A percentile compares a stretch with the other conserved stretches of the same genome.
phyloP scores from a whole-genome alignment of 176 grass and related monocot genomes.

The Chloris gayana region DNA sequence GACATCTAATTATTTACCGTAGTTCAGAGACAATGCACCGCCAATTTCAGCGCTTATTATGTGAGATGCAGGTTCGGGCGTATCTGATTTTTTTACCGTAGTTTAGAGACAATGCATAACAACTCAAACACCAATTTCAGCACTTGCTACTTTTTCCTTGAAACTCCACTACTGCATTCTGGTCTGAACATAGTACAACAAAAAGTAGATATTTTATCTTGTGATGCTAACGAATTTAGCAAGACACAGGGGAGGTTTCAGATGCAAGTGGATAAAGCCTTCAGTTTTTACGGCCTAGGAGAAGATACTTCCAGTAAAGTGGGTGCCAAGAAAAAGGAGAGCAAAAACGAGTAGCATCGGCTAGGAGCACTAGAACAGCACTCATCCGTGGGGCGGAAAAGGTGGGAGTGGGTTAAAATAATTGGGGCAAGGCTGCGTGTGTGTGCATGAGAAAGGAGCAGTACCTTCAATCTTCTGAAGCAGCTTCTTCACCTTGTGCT shows the following conservation, averaged over 20 bases:
- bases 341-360: not conserved
- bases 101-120: slow-evolving; percentile 12
- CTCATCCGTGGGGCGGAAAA: slow-evolving; percentile 1
- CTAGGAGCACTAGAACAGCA: slow-evolving; percentile 22
- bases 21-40: slow-evolving; percentile 16
- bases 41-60: not conserved
- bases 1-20: not conserved
- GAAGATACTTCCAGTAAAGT: slow-evolving; percentile 38
- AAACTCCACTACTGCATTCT: not conserved
- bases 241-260: slow-evolving; percentile 12
- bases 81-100: slow-evolving; percentile 5
- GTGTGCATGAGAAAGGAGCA: not conserved
- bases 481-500: slow-evolving; percentile 92
- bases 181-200: slow-evolving; percentile 20
- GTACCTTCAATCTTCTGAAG: slow-evolving; percentile 97
- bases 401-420: not conserved
- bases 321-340: not conserved
- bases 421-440: not conserved
- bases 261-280: slow-evolving; percentile 33
- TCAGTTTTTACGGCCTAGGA: slow-evolving; percentile 24
- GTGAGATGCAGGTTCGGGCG: not conserved
- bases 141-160: not conserved
- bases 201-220: slow-evolving; percentile 8
- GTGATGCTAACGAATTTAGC: slow-evolving; percentile 23
- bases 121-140: not conserved